Evolutionary conservation across 805 yeast genomes (phyloP).

Genomic region (Starmerella potacharoeniae): DNA sequence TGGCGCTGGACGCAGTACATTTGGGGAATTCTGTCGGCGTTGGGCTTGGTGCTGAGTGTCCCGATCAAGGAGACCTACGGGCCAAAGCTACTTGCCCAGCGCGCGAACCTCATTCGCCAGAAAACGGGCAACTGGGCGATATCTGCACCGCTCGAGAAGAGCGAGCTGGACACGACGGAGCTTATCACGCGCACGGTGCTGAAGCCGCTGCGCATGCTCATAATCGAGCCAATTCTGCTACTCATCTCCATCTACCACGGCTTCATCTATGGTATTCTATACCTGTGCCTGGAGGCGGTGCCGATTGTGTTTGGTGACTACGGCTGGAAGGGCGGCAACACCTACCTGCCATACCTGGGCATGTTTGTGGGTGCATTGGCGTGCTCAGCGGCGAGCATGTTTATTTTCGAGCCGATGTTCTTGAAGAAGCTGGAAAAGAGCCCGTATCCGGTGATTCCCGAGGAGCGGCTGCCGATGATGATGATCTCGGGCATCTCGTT

Average conservation of each 20-base stretch:
- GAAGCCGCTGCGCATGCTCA: slow-evolving; percentile 58
- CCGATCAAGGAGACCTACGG: slow-evolving; percentile 32
- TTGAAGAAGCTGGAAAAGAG: slow-evolving; percentile 36
- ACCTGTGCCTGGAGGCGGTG: slow-evolving; percentile 61
- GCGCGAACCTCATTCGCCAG: slow-evolving; percentile 57
- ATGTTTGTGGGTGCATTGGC: slow-evolving; percentile 54
- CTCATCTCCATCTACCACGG: slow-evolving; percentile 60
- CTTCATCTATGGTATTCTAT: slow-evolving; percentile 69
- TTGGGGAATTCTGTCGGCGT: slow-evolving; percentile 33
- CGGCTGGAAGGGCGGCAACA: slow-evolving; percentile 47
- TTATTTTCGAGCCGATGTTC: slow-evolving; percentile 43
- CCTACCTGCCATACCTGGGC: slow-evolving; percentile 68
- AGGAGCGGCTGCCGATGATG: slow-evolving; percentile 67
- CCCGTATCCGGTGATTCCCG: slow-evolving; percentile 58
- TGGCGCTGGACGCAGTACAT: slow-evolving; percentile 50
- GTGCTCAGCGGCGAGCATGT: slow-evolving; percentile 44
- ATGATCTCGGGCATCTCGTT: slow-evolving; percentile 59
- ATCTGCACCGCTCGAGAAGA: slow-evolving; percentile 80
- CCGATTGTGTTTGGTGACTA: slow-evolving; percentile 65
- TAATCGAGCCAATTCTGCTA: slow-evolving; percentile 60
- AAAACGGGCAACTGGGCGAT: slow-evolving; percentile 72
- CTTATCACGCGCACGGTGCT: slow-evolving; percentile 50
- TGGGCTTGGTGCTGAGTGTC: slow-evolving; percentile 31
- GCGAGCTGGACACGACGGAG: slow-evolving; percentile 44
- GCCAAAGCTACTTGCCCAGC: slow-evolving; percentile 43